Conservation (phyloP, 495 filamentous ascomycete genomes). For the Staphylotrichum tortipilum region DNA sequence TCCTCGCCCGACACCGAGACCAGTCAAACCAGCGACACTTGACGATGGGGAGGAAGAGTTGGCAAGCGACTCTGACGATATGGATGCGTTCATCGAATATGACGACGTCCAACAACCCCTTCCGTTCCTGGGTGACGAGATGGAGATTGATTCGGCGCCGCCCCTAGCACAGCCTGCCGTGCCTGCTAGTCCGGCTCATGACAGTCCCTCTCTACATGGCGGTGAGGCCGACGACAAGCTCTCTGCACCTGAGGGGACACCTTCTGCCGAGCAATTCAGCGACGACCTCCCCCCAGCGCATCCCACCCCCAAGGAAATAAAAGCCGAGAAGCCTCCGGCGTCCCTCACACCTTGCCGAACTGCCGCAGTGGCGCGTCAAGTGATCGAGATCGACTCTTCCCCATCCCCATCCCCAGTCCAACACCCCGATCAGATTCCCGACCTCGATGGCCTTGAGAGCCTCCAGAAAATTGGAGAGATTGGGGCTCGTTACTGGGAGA, state of each 20-base stretch:
- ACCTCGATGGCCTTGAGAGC: constrained; percentile 1
- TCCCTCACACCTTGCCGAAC: constrained; percentile 1
- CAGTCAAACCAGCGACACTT: constrained; percentile 8
- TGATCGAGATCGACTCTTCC: constrained; percentile 13
- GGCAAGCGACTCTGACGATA: constrained; percentile 39
- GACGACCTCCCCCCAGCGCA: not conserved
- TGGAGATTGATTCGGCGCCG: constrained; percentile 11
- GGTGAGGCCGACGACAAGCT: not conserved
- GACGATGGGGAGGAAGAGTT: constrained; percentile 37
- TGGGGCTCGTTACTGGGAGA: constrained; percentile 17
- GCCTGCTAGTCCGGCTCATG: not conserved
- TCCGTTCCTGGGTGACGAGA: constrained; percentile 1
- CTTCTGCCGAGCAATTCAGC: not conserved
- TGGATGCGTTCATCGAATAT: constrained; percentile 34
- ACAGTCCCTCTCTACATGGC: not conserved
- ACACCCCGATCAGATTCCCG: constrained; percentile 3
- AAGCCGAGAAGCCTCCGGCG: not conserved
- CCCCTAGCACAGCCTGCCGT: not conserved
- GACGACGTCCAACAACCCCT: constrained; percentile 14
- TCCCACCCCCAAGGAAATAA: constrained; percentile 3
- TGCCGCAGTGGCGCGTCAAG: not conserved
- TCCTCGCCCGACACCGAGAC: constrained; percentile 20
- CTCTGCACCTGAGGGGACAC: not conserved
- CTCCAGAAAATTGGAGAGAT: constrained; percentile 13
- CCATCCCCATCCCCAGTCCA: constrained; percentile 1